phyloP scores from a whole-genome alignment of 495 filamentous ascomycete species.

The Aspergillus affinis region DNA sequence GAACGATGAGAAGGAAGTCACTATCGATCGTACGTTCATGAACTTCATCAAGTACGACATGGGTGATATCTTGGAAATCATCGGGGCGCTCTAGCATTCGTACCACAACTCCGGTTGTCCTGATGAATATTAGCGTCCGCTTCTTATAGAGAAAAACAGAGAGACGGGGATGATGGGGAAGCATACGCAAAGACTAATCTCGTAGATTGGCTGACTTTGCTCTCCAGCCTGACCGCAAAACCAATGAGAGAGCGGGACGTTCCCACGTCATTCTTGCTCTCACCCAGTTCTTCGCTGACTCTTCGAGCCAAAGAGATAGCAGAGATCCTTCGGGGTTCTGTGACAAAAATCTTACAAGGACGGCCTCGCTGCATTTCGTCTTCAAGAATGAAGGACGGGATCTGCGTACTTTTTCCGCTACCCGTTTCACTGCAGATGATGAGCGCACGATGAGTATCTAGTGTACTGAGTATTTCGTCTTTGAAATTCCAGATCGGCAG shows the following conservation, averaged over 20 bases:
- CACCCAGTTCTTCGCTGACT: slow-evolving; percentile 92
- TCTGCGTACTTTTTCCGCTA: slow-evolving; percentile 95
- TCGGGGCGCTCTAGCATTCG: slow-evolving; percentile 91
- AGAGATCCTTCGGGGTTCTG: slow-evolving; percentile 93
- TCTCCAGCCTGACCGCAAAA: slow-evolving; percentile 90
- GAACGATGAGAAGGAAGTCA: slow-evolving; percentile 88
- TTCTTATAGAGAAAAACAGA: neutral
- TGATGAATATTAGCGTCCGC: slow-evolving; percentile 18
- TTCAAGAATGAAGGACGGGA: slow-evolving; percentile 88
- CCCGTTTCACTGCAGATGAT: slow-evolving; percentile 96
- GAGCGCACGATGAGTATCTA: slow-evolving; percentile 74
- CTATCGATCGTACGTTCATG: slow-evolving; percentile 95
- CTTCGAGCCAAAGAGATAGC: slow-evolving; percentile 88
- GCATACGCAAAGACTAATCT: slow-evolving; percentile 78
- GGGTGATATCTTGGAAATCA: slow-evolving; percentile 82
- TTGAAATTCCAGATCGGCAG: slow-evolving; percentile 90
- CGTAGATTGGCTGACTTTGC: slow-evolving; percentile 76
- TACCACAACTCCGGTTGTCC: slow-evolving; percentile 83
- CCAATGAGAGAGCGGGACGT: slow-evolving; percentile 82
- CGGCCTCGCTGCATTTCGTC: slow-evolving; percentile 78
- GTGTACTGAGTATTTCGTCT: slow-evolving; percentile 67
- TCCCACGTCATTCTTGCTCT: slow-evolving; percentile 76
- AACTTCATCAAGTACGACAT: slow-evolving; percentile 92
- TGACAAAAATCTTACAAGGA: slow-evolving; percentile 89
- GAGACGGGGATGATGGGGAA: neutral